These are phyloP conservation scores for Coemansia biformis DNA, from an alignment of 192 early-diverging fungal genomes.

Conservation along the genomic window DNA sequence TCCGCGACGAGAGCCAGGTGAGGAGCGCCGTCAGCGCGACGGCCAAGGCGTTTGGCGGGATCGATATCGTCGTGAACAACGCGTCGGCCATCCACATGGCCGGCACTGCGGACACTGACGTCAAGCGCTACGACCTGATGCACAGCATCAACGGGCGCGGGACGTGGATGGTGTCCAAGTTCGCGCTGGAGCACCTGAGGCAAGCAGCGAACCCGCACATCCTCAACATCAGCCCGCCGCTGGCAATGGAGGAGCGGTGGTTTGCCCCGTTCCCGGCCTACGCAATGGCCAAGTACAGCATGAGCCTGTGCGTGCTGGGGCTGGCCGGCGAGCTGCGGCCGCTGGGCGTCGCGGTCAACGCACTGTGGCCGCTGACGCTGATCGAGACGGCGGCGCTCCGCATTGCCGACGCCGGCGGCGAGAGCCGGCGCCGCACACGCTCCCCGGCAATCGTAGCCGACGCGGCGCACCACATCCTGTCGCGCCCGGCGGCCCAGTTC, in stretches of 20 bases:
- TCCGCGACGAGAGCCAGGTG: constrained; percentile 74
- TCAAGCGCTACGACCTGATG: constrained; percentile 71
- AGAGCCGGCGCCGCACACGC: constrained; percentile 12
- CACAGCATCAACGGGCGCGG: constrained; percentile 73
- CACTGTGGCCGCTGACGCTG: constrained; percentile 69
- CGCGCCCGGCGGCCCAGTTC: constrained; percentile 52
- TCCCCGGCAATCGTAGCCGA: constrained; percentile 73
- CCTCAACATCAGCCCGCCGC: constrained; percentile 67
- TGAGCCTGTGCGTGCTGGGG: constrained; percentile 73
- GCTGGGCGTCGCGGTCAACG: constrained; percentile 69
- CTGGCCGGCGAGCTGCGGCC: constrained; percentile 61
- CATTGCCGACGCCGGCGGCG: constrained; percentile 15
- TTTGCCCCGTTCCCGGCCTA: constrained; percentile 64
- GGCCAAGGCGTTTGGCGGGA: constrained; percentile 64
- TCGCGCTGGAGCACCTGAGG: constrained; percentile 59
- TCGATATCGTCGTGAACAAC: constrained; percentile 81
- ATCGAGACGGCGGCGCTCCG: constrained; percentile 69
- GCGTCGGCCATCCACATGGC: constrained; percentile 70
- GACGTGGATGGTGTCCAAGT: constrained; percentile 73
- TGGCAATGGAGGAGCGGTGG: constrained; percentile 62
- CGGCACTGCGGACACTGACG: constrained; percentile 52
- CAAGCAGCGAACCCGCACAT: constrained; percentile 69
- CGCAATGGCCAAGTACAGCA: constrained; percentile 66
- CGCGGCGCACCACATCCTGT: constrained; percentile 63
- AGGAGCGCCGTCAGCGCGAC: constrained; percentile 59